phyloP scores from a whole-genome alignment of 2,329 filamentous ascomycete species.

The Thielaviopsis musarum region DNA sequence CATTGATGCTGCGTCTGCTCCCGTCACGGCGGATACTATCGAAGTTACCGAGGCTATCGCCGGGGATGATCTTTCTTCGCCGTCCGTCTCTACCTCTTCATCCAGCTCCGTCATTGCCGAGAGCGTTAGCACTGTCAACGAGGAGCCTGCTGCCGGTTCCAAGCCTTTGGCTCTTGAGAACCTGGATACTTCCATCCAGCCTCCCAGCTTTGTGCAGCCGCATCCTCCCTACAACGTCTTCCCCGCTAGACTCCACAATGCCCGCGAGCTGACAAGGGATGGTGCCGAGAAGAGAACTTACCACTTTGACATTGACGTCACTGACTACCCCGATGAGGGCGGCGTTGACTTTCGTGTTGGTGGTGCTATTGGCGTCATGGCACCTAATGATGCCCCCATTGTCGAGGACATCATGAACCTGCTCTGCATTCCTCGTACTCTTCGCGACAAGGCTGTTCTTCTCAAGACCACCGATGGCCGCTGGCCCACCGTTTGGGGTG shows the following conservation, averaged over 20 bases:
- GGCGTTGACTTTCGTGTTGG: constrained; percentile 88
- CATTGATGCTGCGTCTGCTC: background rate
- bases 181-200: constrained; percentile 47
- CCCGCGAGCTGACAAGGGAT: constrained; percentile 69
- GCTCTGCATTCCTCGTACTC: constrained; percentile 62
- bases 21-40: background rate
- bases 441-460: constrained; percentile 69
- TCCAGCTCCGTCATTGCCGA: constrained; percentile 31
- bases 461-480: constrained; percentile 64
- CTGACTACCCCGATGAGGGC: constrained; percentile 77
- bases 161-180: constrained; percentile 20
- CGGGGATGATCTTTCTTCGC: background rate
- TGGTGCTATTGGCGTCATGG: constrained; percentile 83
- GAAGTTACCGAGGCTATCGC: background rate
- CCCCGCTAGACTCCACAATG: constrained; percentile 69
- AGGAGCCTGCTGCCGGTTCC: constrained; percentile 14
- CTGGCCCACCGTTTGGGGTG: constrained; percentile 97
- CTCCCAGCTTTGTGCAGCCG: constrained; percentile 80
- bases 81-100: constrained; percentile 22
- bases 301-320: constrained; percentile 94
- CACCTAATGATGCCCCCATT: constrained; percentile 59
- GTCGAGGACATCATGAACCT: constrained; percentile 76
- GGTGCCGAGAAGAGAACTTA: constrained; percentile 94
- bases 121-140: constrained; percentile 1
- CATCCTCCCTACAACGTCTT: constrained; percentile 88